Evolutionary conservation across 371 early-diverging fungal genomes (phyloP).

Genomic region (Rhizopus arrhizus): DNA sequence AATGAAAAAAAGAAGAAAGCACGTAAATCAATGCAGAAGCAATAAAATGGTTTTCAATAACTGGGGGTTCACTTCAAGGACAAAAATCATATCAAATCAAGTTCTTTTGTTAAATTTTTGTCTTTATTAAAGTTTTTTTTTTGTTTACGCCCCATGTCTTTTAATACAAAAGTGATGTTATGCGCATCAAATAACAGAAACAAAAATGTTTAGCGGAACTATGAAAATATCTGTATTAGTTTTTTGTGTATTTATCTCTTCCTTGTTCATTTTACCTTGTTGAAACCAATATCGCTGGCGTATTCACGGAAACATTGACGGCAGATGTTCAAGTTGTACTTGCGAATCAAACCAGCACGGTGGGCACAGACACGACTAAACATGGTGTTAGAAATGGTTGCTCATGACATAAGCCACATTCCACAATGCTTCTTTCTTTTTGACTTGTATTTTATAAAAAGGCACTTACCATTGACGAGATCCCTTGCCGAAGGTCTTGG

Average conservation of each 20-base stretch:
- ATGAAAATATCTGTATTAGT: constrained; percentile 5
- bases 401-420: constrained; percentile 3
- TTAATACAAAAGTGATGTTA: background rate
- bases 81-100: constrained; percentile 11
- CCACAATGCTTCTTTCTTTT: background rate
- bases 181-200: background rate
- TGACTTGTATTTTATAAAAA: background rate
- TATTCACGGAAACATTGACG: constrained; percentile 99
- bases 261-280: constrained; percentile 25
- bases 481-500: constrained; percentile 96
- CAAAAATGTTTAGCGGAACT: constrained; percentile 21
- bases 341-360: constrained; percentile 99
- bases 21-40: background rate
- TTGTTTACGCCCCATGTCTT: background rate
- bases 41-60: background rate
- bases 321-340: constrained; percentile 99
- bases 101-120: constrained; percentile 8
- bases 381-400: background rate
- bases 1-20: constrained; percentile 9
- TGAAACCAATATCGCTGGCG: constrained; percentile 93
- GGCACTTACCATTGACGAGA: constrained; percentile 90
- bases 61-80: constrained; percentile 15
- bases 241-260: background rate
- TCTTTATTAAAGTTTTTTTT: background rate
- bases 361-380: constrained; percentile 96